Conservation (phyloP, 306 rosid species). For the Trifolium repens region DNA sequence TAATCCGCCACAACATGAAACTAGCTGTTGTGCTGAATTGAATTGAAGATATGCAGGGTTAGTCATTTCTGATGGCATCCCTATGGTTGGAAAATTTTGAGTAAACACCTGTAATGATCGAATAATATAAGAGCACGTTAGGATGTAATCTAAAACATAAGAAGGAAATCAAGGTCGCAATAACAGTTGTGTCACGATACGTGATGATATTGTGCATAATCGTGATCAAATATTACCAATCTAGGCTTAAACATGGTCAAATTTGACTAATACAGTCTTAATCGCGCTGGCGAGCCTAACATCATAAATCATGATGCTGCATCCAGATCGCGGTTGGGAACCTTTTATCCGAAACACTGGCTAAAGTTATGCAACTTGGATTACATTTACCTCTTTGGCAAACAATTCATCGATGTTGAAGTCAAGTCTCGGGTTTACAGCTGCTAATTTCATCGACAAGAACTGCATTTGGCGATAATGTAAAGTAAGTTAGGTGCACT, state of each 20-base stretch:
- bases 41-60: slow-evolving; percentile 66
- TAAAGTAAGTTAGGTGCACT: slow-evolving; percentile 9
- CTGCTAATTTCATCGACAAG: slow-evolving; percentile 94
- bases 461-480: slow-evolving; percentile 60
- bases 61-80: slow-evolving; percentile 58
- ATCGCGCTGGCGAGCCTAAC: not conserved
- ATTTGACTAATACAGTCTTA: not conserved
- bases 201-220: not conserved
- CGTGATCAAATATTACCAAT: not conserved
- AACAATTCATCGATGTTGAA: slow-evolving; percentile 83
- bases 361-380: not conserved
- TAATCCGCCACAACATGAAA: slow-evolving; percentile 65
- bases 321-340: not conserved
- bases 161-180: not conserved
- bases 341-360: not conserved
- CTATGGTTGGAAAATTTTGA: slow-evolving; percentile 59
- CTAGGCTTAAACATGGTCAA: not conserved
- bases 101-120: slow-evolving; percentile 66
- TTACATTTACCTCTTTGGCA: slow-evolving; percentile 73
- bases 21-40: slow-evolving; percentile 63
- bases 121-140: slow-evolving; percentile 29
- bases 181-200: not conserved
- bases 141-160: slow-evolving; percentile 9
- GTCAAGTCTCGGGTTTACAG: slow-evolving; percentile 88
- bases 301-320: not conserved